Conservation (phyloP, 1,284 basidiomycete species). For the Rhodotorula glutinis region DNA sequence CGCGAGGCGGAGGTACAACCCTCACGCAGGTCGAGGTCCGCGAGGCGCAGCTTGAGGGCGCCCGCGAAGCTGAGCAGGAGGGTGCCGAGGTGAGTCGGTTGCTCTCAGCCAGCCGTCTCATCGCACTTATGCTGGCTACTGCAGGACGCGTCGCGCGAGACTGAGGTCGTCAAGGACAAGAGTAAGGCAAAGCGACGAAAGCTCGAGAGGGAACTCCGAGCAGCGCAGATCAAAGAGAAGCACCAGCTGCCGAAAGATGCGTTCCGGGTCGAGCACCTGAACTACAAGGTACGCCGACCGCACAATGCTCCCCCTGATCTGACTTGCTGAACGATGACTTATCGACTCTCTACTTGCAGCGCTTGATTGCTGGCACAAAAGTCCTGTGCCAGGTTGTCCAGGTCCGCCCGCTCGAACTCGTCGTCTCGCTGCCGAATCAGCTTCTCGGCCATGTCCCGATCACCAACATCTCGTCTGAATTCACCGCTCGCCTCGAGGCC, state of each 20-base stretch:
- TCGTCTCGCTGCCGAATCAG: conserved; percentile 92
- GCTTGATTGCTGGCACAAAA: conserved; percentile 77
- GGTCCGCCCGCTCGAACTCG: conserved; percentile 82
- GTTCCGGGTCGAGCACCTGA: conserved; percentile 81
- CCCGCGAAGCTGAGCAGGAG: conserved; percentile 68
- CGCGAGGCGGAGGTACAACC: conserved; percentile 69
- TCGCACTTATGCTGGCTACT: no score
- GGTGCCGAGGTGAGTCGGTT: conserved; percentile 10
- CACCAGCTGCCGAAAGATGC: conserved; percentile 52
- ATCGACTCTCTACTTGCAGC: conserved; percentile 55
- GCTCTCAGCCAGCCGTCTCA: no score
- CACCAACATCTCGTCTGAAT: conserved; percentile 82
- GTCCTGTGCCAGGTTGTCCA: conserved; percentile 81
- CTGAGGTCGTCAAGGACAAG: conserved; percentile 44
- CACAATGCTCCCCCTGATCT: neutral
- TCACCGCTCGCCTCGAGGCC: conserved; percentile 67
- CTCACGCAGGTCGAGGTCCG: conserved; percentile 91
- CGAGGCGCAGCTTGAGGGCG: conserved; percentile 74
- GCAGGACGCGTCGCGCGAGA: conserved; percentile 21
- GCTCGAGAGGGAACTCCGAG: conserved; percentile 37
- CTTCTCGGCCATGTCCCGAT: conserved; percentile 92
- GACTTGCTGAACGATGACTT: no score
- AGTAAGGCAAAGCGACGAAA: conserved; percentile 46
- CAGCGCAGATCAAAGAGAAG: conserved; percentile 30
- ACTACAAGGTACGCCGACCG: conserved; percentile 70